Evolutionary conservation across 352 stramenopile species (phyloP), one percentile per base, ranked within the genome.

Genomic region (Globisporangium polare): DNA sequence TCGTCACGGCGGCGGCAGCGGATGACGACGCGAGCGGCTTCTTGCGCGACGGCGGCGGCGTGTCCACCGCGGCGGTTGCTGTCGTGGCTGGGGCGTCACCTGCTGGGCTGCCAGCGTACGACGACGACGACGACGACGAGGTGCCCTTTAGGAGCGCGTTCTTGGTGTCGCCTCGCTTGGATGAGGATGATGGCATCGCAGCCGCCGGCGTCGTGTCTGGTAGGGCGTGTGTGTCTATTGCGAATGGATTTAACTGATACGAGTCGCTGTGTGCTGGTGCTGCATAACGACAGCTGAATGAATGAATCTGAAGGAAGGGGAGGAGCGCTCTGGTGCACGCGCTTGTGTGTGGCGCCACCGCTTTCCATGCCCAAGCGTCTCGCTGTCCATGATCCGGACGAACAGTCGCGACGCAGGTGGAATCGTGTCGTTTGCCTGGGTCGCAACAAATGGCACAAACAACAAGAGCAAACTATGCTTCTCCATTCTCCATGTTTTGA

Each of bases 101-200:
- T 39, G 12, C 53, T 37, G 47, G 8, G 13, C 20, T 35, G 53
- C 26, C 26, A 41, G 53, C 43, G 26, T 60, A 52, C 7, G 41
- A 60, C 17, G 41, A 60, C 1, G 54, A 60, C 9, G 27, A 52
- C 7, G 41, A 60, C 17, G 41, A 60, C 1, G 54, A 60, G n/a
- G 27, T 43, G 9, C 54, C 54, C 26, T 60, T 52, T 18, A 51
- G 20, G 22, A 63, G 29, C 29, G 50, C 29, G 2, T 56, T 24
- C 29, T 56, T 56, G 50, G 29, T 10, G 50, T 29, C n/a, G 50
- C 50, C 50, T 46, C 41, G 41, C 18, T 7, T 46, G 41, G 41
- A 29, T 12, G 50, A 56, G n/a, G 50, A 29, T 5, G 50, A 56
- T 29, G 50, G 50, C 29, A 56, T 56, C 29, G 12, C 24, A 20